Percentiles rank a stretch among this genome's conserved stretches.
These are phyloP conservation scores for Phytophthora cactorum DNA, from an alignment of 352 stramenopile genomes.

Conservation along the genomic window DNA sequence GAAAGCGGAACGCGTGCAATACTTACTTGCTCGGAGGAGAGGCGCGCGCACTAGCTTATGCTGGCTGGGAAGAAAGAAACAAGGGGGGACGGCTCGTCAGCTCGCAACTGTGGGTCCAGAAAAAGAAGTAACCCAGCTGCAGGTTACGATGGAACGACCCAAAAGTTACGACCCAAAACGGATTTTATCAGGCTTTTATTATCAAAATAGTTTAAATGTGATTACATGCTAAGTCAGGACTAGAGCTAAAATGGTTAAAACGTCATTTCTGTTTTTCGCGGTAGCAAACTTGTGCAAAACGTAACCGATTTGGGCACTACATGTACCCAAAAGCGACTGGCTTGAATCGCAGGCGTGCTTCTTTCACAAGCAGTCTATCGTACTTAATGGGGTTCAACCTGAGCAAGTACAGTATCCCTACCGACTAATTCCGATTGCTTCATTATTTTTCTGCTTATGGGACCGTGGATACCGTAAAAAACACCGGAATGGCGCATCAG, in stretches of 20 bases:
- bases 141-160: constrained; percentile 9
- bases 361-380: constrained; percentile 13
- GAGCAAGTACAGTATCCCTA: background rate
- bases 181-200: background rate
- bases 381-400: constrained; percentile 19
- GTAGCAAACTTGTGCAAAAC: background rate
- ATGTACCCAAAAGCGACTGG: constrained; percentile 8
- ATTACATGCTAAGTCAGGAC: too few relatives aligned
- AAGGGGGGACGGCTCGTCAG: constrained; percentile 42
- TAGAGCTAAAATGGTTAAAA: too few relatives aligned
- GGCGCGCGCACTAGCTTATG: constrained; percentile 39
- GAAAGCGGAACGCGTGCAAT: background rate
- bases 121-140: constrained; percentile 4
- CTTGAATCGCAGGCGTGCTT: constrained; percentile 3
- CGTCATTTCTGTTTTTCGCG: too few relatives aligned
- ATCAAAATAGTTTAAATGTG: too few relatives aligned
- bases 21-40: constrained; percentile 41
- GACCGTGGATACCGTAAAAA: constrained; percentile 5
- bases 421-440: background rate
- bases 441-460: constrained; percentile 10
- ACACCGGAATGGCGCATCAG: constrained; percentile 4
- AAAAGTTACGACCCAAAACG: background rate
- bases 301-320: background rate
- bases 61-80: constrained; percentile 47
- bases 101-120: constrained; percentile 10